Evolutionary conservation across 345 rosid species (phyloP).

Genomic region (Brassica carinata): DNA sequence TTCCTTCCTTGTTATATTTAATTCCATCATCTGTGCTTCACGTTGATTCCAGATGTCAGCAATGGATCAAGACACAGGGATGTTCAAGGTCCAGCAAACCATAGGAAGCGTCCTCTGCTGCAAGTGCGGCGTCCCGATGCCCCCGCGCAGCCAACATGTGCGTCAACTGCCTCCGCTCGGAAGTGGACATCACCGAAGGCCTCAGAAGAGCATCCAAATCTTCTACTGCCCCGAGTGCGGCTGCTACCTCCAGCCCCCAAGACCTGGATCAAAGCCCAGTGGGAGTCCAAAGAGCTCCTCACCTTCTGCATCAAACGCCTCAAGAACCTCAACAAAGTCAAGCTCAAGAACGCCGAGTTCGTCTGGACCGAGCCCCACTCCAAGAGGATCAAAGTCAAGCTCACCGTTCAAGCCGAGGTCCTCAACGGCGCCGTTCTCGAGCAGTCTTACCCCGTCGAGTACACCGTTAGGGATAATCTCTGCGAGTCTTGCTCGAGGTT

Average conservation of each 20-base stretch:
- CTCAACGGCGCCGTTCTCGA: conserved; percentile 59
- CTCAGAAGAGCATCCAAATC: conserved; percentile 52
- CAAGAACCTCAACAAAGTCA: conserved; percentile 45
- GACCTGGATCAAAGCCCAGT: conserved; percentile 55
- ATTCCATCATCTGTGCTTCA: too few species aligned
- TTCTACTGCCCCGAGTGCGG: conserved; percentile 57
- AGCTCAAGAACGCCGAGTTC: conserved; percentile 48
- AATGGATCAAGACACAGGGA: conserved; percentile 53
- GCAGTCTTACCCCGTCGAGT: conserved; percentile 56
- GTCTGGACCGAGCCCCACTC: conserved; percentile 73
- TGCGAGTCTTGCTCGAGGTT: conserved; percentile 56
- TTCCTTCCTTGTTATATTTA: too few species aligned
- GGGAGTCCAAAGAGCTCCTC: conserved; percentile 57
- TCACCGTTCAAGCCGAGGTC: conserved; percentile 60
- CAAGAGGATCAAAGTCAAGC: conserved; percentile 58
- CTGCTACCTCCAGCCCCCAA: conserved; percentile 51
- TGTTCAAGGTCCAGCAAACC: conserved; percentile 59
- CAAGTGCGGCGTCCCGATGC: conserved; percentile 61
- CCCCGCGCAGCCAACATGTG: conserved; percentile 68
- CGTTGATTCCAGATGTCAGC: conserved; percentile 26
- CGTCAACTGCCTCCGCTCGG: conserved; percentile 57
- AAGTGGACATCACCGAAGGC: conserved; percentile 69
- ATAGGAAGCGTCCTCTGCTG: conserved; percentile 56
- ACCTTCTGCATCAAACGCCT: conserved; percentile 46
- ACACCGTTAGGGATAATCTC: conserved; percentile 51